Percentiles rank a stretch among this genome's conserved stretches.
phyloP scores from a whole-genome alignment of 2,329 filamentous ascomycete species.

The Scedosporium aurantiacum region DNA sequence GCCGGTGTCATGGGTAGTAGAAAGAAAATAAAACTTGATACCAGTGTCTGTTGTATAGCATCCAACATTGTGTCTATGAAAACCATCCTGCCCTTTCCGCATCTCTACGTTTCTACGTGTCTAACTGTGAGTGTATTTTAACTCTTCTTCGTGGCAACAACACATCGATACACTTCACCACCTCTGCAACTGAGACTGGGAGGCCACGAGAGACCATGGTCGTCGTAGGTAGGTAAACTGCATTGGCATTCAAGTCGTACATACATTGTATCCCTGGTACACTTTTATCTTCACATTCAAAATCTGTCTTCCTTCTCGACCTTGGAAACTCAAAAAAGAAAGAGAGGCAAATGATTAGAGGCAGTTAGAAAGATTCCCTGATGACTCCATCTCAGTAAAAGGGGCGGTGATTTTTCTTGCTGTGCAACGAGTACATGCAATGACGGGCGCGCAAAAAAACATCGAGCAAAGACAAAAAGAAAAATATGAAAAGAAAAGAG shows the following conservation, averaged over 20 bases:
- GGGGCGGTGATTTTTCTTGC: neutral
- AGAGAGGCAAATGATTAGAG: neutral
- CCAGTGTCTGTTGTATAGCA: constrained; percentile 8
- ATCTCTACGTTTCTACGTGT: neutral
- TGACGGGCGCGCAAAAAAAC: neutral
- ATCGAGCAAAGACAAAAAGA: neutral
- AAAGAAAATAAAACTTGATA: neutral
- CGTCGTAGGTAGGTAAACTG: no score
- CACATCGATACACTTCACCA: no score
- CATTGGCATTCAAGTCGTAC: neutral
- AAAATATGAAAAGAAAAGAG: neutral
- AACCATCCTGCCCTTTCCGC: neutral
- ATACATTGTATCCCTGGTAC: constrained; percentile 6
- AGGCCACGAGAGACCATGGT: no score
- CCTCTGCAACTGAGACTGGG: no score
- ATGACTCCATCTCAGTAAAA: neutral
- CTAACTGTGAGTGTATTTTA: no score
- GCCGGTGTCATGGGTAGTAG: neutral
- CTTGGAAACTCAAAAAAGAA: neutral
- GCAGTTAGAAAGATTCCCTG: neutral
- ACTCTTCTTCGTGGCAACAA: no score
- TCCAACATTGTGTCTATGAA: constrained; percentile 8
- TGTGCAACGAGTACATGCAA: neutral
- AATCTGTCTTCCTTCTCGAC: neutral
- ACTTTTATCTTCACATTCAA: neutral